phyloP scores from a whole-genome alignment of 2,329 filamentous ascomycete genomes.

The Penicillium sp. region DNA sequence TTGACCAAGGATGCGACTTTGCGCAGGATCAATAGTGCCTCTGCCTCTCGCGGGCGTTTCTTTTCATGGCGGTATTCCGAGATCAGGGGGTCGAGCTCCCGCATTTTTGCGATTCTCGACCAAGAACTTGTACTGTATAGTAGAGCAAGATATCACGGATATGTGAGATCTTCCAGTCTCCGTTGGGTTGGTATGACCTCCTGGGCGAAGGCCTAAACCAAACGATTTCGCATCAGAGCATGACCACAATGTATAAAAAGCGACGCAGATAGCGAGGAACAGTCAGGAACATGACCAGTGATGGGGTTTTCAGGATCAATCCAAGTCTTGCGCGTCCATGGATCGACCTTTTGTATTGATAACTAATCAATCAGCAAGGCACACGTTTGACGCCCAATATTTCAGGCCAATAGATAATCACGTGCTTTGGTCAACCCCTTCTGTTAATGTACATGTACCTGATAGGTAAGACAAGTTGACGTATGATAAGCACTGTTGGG shows the following conservation, averaged over 20 bases:
- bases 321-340: neutral
- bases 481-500: no score
- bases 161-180: neutral
- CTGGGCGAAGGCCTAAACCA: neutral
- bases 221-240: slow-evolving; percentile 5
- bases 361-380: slow-evolving; percentile 15
- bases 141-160: neutral
- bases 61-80: slow-evolving; percentile 55
- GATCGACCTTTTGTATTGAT: slow-evolving; percentile 9
- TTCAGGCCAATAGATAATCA: neutral
- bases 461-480: no score
- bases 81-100: slow-evolving; percentile 50
- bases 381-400: neutral
- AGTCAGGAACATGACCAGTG: neutral
- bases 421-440: neutral
- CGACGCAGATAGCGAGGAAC: neutral
- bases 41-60: slow-evolving; percentile 48
- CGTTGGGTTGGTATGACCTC: slow-evolving; percentile 5
- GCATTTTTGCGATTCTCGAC: slow-evolving; percentile 31
- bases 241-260: neutral
- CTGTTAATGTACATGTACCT: no score
- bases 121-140: neutral
- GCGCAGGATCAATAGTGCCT: slow-evolving; percentile 62
- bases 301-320: neutral
- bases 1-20: slow-evolving; percentile 87